A percentile compares a stretch with the other conserved stretches of the same genome.
These are phyloP conservation scores for Drosera capensis DNA, from an alignment of 148 eudicot species.

Conservation along the genomic window DNA sequence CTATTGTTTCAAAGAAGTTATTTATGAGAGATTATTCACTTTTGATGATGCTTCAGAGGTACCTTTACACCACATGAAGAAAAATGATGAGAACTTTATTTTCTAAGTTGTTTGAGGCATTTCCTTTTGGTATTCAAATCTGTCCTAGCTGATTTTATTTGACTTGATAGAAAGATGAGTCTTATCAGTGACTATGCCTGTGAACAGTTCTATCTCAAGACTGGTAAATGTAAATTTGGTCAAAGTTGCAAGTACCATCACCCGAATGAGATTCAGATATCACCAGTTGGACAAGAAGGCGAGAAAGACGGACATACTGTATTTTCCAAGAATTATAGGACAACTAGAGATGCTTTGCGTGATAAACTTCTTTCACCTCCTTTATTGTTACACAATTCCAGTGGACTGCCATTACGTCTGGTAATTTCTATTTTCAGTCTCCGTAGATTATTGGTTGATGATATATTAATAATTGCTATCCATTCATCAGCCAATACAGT, in stretches of 20 bases:
- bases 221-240: slow-evolving; percentile 87
- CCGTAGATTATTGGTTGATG: not conserved
- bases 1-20: too few species aligned
- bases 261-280: slow-evolving; percentile 57
- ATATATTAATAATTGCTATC: not conserved
- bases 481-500: too few species aligned
- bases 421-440: slow-evolving; percentile 18
- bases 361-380: slow-evolving; percentile 28
- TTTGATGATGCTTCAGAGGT: too few species aligned
- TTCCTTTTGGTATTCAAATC: too few species aligned
- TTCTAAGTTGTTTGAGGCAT: too few species aligned
- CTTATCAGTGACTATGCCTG: too few species aligned
- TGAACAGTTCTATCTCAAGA: slow-evolving; percentile 63
- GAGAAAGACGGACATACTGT: slow-evolving; percentile 18
- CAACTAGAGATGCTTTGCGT: slow-evolving; percentile 18
- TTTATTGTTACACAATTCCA: slow-evolving; percentile 49
- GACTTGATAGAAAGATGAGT: too few species aligned
- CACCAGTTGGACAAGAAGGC: slow-evolving; percentile 31
- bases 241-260: slow-evolving; percentile 82
- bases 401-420: slow-evolving; percentile 79
- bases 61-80: too few species aligned
- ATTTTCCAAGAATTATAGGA: slow-evolving; percentile 11
- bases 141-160: too few species aligned
- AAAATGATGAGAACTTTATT: too few species aligned
- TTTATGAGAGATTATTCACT: too few species aligned